Conservation (phyloP, 1,284 basidiomycete genomes). For the Kwoniella shivajii region DNA sequence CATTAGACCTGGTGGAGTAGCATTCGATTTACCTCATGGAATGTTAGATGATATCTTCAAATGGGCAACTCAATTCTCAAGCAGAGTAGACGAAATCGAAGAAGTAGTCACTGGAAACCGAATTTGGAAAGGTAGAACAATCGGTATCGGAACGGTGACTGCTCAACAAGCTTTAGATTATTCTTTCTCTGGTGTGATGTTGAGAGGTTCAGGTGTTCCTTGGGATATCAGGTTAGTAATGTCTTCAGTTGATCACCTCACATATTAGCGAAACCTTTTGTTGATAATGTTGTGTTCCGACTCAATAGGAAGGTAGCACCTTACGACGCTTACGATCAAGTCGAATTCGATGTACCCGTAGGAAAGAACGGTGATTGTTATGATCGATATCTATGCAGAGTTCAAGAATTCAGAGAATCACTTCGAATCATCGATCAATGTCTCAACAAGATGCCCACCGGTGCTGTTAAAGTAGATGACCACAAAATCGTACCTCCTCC, state of each 20-base stretch:
- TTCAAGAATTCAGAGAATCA: slow-evolving; percentile 97
- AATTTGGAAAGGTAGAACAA: slow-evolving; percentile 95
- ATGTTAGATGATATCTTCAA: slow-evolving; percentile 95
- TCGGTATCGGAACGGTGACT: slow-evolving; percentile 88
- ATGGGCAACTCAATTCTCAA: slow-evolving; percentile 92
- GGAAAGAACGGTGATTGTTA: slow-evolving; percentile 96
- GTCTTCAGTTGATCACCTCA: slow-evolving; percentile 11
- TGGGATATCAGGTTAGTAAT: slow-evolving; percentile 88
- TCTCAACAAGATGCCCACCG: slow-evolving; percentile 95
- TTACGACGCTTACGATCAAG: slow-evolving; percentile 97
- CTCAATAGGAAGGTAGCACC: slow-evolving; percentile 72
- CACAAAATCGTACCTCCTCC: slow-evolving; percentile 98
- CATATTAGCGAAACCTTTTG: background rate
- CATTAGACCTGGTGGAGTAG: slow-evolving; percentile 95
- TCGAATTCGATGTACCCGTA: slow-evolving; percentile 95
- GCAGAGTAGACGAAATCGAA: slow-evolving; percentile 91
- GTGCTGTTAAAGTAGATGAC: slow-evolving; percentile 93
- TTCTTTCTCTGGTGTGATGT: slow-evolving; percentile 95
- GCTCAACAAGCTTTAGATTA: slow-evolving; percentile 92
- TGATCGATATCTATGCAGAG: slow-evolving; percentile 83
- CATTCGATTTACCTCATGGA: slow-evolving; percentile 95
- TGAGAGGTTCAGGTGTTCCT: slow-evolving; percentile 87
- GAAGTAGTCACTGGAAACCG: slow-evolving; percentile 97
- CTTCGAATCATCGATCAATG: slow-evolving; percentile 90
- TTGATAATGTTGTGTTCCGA: background rate